Percentiles rank a stretch among this genome's conserved stretches.
Conservation (phyloP, 371 early-diverging fungal species). For the Mortierella sp. region DNA sequence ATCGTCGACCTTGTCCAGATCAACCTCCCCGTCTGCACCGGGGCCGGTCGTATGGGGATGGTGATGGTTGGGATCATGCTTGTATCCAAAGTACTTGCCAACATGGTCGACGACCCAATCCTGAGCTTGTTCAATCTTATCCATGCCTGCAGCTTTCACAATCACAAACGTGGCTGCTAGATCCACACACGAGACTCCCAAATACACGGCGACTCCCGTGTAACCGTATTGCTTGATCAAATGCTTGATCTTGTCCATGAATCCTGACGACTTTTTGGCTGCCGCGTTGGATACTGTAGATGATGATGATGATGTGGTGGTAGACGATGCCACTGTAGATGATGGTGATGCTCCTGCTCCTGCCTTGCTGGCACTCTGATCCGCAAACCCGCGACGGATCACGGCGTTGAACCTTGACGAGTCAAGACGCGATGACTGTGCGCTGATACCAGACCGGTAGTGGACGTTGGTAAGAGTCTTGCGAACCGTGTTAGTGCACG, state of each 20-base stretch:
- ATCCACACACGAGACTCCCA: constrained; percentile 53
- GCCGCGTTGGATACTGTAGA: background rate
- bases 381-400: constrained; percentile 38
- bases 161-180: constrained; percentile 54
- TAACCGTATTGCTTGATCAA: constrained; percentile 55
- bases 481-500: constrained; percentile 34
- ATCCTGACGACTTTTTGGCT: constrained; percentile 13
- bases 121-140: constrained; percentile 52
- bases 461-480: constrained; percentile 20
- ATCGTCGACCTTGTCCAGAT: constrained; percentile 42
- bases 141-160: constrained; percentile 55
- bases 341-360: constrained; percentile 3
- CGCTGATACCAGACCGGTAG: background rate
- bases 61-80: constrained; percentile 12
- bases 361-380: background rate
- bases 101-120: constrained; percentile 39
- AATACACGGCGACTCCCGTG: constrained; percentile 53
- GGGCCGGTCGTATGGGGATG: too few relatives aligned
- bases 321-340: constrained; percentile 6
- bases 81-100: constrained; percentile 36
- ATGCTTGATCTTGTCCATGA: constrained; percentile 52
- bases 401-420: constrained; percentile 20
- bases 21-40: background rate
- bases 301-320: background rate
- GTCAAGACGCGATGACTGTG: too few relatives aligned